Evolutionary conservation across 192 early-diverging fungal genomes (phyloP), one percentile per base, ranked within the genome.

Genomic region (Backusella parvicylindrica): DNA sequence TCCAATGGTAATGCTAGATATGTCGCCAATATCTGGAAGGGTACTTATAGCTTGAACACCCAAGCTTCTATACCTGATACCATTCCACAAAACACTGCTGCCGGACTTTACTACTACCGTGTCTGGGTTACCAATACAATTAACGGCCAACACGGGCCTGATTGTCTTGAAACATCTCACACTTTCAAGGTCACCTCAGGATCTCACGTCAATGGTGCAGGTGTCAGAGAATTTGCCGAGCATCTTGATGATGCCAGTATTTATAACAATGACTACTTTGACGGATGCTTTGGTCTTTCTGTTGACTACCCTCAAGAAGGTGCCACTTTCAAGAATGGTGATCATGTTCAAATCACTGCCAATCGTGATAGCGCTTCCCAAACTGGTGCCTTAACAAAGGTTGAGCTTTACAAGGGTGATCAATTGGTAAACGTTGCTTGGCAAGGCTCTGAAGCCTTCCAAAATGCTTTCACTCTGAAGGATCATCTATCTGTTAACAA

Each of bases 71-170:
- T 81, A 26, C 4, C 18, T 9, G 79, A 81, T 21, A 56, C 38
- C 1, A 63, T 81, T 21, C 75, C 75, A 23, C 30, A 71, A 35
- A 70, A 68, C 28, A 50, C 37, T 9, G 12, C 75, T 60, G 79
- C 79, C 47, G 79, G 79, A 67, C 74, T 69, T 63, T 80, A 80
- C 66, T 80, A 80, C 70, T 80, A 80, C 53, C 79, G 79, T 76
- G 79, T 80, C 31, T 80, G 79, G 79, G 79, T 80, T 28, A 80
- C 79, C 70, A 80, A 80, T 56, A 33, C 31, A 28, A 68, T 80
- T 18, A 53, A 72, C 21, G 74, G 74, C 8, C 70, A 75, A 70
- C 79, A 80, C 36, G 79, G 79, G 6, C 79, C 79, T 47, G 79
- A 75, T 40, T 80, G 79, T 56, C 56, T 75, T 36, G 41, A 75